Evolutionary conservation across 106 monocot genomes (phyloP).

Genomic region (Dactylorhiza incarnata): DNA sequence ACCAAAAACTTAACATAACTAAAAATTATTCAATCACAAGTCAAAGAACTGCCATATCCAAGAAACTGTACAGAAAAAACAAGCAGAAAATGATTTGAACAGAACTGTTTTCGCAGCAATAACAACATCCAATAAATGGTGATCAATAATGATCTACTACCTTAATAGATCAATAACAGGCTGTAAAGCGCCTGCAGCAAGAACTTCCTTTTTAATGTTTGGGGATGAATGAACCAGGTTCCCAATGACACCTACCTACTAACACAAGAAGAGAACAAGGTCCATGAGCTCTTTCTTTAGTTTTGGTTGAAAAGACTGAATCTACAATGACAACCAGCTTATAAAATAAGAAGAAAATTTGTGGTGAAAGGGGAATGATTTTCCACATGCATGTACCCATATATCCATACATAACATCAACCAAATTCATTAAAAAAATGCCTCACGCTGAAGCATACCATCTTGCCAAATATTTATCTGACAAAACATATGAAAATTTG

Average conservation of each 20-base stretch:
- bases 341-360: neutral
- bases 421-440: neutral
- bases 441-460: neutral
- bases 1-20: too few relatives aligned
- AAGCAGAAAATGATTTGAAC: neutral
- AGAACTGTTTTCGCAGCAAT: neutral
- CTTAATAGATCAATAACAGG: constrained; percentile 92
- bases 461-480: neutral
- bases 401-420: neutral
- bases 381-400: neutral
- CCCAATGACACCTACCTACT: constrained; percentile 97
- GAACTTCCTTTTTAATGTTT: constrained; percentile 96
- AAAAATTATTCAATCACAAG: neutral
- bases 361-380: neutral
- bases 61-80: neutral
- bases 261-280: constrained; percentile 11
- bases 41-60: neutral
- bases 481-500: neutral
- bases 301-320: neutral
- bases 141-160: constrained; percentile 16
- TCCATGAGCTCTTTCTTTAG: neutral
- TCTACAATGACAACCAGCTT: neutral
- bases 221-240: constrained; percentile 98
- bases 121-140: neutral
- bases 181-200: constrained; percentile 83